Evolutionary conservation across 2,329 filamentous ascomycete genomes (phyloP).

Genomic region (Apiospora sp.): DNA sequence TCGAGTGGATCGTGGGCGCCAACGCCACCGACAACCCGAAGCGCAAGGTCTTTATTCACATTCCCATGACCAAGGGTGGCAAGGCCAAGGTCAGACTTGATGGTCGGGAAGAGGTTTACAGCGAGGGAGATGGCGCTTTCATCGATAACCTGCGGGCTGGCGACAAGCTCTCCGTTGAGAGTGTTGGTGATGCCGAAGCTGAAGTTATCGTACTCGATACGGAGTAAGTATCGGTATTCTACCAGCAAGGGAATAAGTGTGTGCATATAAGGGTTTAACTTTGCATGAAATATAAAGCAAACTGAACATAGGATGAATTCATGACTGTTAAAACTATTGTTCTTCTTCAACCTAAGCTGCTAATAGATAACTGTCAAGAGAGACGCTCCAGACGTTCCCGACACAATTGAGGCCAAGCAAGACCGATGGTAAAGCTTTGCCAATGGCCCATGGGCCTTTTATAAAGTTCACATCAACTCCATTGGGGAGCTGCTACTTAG

Average conservation of each 20-base stretch:
- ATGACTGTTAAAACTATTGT: not conserved
- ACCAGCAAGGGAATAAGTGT: not conserved
- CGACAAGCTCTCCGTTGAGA: constrained; percentile 71
- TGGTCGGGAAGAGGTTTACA: constrained; percentile 70
- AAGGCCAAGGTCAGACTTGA: constrained; percentile 75
- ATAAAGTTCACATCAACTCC: not conserved
- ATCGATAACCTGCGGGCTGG: constrained; percentile 70
- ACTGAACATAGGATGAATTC: constrained; percentile 8
- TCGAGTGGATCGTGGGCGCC: constrained; percentile 76
- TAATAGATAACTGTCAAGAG: not conserved
- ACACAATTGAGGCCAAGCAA: not conserved
- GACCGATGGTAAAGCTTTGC: not conserved
- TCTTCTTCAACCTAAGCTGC: not conserved
- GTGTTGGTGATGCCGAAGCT: constrained; percentile 71
- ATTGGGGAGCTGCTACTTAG: not conserved
- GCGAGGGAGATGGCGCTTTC: constrained; percentile 84
- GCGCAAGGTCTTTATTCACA: constrained; percentile 80
- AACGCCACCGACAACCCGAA: constrained; percentile 58
- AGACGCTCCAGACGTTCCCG: not conserved
- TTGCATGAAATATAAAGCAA: not conserved
- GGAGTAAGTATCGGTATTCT: constrained; percentile 48
- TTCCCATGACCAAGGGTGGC: constrained; percentile 81
- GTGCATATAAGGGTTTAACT: not conserved
- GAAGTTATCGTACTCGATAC: constrained; percentile 75
- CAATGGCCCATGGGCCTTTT: not conserved